Evolutionary conservation across 768 basidiomycete species (phyloP).

Genomic region (Baorangia bicolor): DNA sequence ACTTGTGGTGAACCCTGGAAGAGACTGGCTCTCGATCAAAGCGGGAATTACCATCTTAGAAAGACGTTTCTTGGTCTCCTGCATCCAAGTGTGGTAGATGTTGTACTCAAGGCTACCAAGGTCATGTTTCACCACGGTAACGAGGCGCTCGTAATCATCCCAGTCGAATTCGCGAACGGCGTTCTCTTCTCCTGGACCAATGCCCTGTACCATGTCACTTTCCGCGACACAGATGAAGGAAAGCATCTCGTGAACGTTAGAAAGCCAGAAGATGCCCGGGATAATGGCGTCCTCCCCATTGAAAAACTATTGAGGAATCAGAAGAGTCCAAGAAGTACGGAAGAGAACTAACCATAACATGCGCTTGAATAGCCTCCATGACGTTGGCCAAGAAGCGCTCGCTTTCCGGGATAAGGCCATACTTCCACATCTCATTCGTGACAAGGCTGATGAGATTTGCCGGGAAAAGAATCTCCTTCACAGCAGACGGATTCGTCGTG

Average conservation of each 20-base stretch:
- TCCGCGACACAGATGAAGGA: constrained; percentile 99
- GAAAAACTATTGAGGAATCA: constrained; percentile 59
- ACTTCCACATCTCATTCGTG: constrained; percentile 99
- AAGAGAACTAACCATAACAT: constrained; percentile 83
- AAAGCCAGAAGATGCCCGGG: constrained; percentile 99
- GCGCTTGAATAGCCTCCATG: constrained; percentile 96
- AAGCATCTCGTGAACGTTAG: constrained; percentile 98
- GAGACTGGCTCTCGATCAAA: constrained; percentile 93
- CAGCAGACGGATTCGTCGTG: constrained; percentile 85
- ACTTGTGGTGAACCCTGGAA: constrained; percentile 95
- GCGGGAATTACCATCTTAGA: constrained; percentile 99
- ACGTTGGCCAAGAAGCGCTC: constrained; percentile 98
- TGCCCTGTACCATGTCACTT: constrained; percentile 96
- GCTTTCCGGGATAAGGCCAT: constrained; percentile 93
- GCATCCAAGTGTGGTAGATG: constrained; percentile 99
- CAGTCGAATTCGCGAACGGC: constrained; percentile 92
- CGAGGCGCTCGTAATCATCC: constrained; percentile 94
- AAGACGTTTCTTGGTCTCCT: constrained; percentile 94
- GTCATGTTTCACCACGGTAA: constrained; percentile 98
- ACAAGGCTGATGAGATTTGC: constrained; percentile 96
- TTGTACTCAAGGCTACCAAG: constrained; percentile 98
- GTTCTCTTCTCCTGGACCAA: constrained; percentile 93
- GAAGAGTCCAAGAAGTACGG: background rate
- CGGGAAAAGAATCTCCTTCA: constrained; percentile 98
- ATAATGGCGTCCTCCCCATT: constrained; percentile 91